Base-by-base conservation (phyloP, 2,329 filamentous ascomycete genomes). In the Coccinonectria pachysandricola region DNA sequence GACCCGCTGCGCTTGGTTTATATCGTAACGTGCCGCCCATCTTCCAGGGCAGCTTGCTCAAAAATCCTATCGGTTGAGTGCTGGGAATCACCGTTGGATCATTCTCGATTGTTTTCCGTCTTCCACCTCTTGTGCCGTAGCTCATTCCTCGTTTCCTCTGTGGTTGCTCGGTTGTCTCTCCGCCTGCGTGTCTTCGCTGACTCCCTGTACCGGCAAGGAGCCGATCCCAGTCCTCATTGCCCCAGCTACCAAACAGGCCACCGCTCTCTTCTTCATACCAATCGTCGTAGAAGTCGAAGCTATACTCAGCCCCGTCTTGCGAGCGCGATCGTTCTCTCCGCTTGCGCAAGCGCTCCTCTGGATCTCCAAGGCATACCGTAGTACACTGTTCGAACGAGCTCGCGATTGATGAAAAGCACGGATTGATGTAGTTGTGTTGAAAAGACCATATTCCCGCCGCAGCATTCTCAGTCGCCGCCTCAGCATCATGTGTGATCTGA, bases 251-350 rank as follows among this genome's bases (percentile, higher is more conserved):
- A 27, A 87, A 59, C 24, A 88, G 53, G 1, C 76, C 69, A 19
- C 75, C 68, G 17, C 43, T 27, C 28, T 66, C 61, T 24, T 72
- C 68, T 29, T 70, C 65, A 35, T 94, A 85, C 88, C 88, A 96
- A 55, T 95, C 88, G 55, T 95, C 88, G 60, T 96, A 96, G 53
- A 96, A 96, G 54, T 95, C 88, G 51, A 96, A 96, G 46, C 74
- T 87, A 45, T 81, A 73, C 56, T 95, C 87, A 15, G 86, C 81
- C 26, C 75, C 57, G 3, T 72, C 74, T 34, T 60, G 56, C 13
- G 62, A 59, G 7, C 68, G 61, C 12, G 70, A 68, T 22, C 79
- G 71, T 44, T 85, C 75, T 35, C 78, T 65, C 23, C 64, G 58
- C 30, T 83, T 74, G 15, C 82, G 75, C 24, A 75, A 62, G 32